These are phyloP conservation scores for Clavariopsis aquatica DNA, from an alignment of 495 filamentous ascomycete species.

Conservation along the genomic window DNA sequence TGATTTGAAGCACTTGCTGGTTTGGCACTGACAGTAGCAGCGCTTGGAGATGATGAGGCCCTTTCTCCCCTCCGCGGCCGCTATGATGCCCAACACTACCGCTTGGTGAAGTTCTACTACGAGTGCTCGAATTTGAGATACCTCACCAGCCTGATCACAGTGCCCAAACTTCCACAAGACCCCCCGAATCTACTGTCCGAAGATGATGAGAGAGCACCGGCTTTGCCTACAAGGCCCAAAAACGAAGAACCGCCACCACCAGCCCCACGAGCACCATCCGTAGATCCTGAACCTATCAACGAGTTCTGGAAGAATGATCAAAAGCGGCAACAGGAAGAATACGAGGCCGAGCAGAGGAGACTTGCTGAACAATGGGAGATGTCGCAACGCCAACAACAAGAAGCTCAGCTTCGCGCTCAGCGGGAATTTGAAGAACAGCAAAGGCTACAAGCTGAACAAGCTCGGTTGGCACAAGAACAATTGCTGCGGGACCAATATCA, in stretches of 20 bases:
- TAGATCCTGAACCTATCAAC: constrained; percentile 91
- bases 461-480: constrained; percentile 86
- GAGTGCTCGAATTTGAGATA: constrained; percentile 98
- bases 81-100: constrained; percentile 94
- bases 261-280: constrained; percentile 55
- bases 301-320: constrained; percentile 98
- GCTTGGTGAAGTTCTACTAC: constrained; percentile 96
- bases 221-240: constrained; percentile 75
- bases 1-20: constrained; percentile 1
- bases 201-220: constrained; percentile 69
- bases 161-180: constrained; percentile 90
- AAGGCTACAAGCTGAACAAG: constrained; percentile 81
- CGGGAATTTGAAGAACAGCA: constrained; percentile 95
- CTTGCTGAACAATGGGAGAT: constrained; percentile 79
- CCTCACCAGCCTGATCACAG: constrained; percentile 90
- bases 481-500: constrained; percentile 82
- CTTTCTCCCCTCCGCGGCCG: constrained; percentile 80
- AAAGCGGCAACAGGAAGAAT: constrained; percentile 85
- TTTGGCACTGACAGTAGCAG: constrained; percentile 46
- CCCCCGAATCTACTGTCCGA: constrained; percentile 85
- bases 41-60: constrained; percentile 94
- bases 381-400: constrained; percentile 75
- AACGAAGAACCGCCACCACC: constrained; percentile 68
- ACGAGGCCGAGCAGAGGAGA: constrained; percentile 86
- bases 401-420: constrained; percentile 79